Evolutionary conservation across 805 yeast genomes (phyloP), one percentile per base, ranked within the genome.

Genomic region (Phaffomyces opuntiae): DNA sequence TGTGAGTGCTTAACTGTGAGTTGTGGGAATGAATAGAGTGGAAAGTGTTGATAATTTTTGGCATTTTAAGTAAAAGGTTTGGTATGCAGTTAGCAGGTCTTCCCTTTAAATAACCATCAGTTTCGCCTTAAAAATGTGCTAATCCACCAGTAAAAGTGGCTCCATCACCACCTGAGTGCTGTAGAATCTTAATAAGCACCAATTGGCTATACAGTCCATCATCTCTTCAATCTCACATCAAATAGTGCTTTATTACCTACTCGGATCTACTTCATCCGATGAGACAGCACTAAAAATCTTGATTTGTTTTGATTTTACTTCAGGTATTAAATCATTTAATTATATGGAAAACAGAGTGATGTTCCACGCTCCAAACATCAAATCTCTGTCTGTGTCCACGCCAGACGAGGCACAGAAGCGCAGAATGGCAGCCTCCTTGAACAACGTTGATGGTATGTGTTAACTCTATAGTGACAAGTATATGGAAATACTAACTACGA

Each of bases 391-490:
- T 3, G 21, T 33, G 31, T 12, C 34, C 7, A n/a, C 31, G 7
- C 3, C 9, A 7, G n/a, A 32, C 13, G 43, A 33, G 13, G 43
- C 25, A 13, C 32, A 40, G 32, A 33, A 33, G n/a, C 29, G 25
- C 11, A 14, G 38, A 25, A 40, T 40, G 43, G 25, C 26, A 6
- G 9, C 9, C 4, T 40, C 43, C 2, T 24, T 40, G 24, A 17
- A 40, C 11, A 40, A 40, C 16, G 43, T 40, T 7, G 43, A 40
- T n/a, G 25, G 43, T 40, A 34, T 5, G 43, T 39, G 19, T 13
- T 5, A 27, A n/a, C 5, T 21, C 24, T 17, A 24, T 36, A 9
- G 7, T 4, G 11, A 3, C 35, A 7, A 8, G 8, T n/a, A n/a
- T 33, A n/a, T 16, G 6, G 4, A 33, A 8, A 13, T 17, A 46